Conservation (phyloP, 805 yeast species). For the Groenewaldozyma salmanticensis region DNA sequence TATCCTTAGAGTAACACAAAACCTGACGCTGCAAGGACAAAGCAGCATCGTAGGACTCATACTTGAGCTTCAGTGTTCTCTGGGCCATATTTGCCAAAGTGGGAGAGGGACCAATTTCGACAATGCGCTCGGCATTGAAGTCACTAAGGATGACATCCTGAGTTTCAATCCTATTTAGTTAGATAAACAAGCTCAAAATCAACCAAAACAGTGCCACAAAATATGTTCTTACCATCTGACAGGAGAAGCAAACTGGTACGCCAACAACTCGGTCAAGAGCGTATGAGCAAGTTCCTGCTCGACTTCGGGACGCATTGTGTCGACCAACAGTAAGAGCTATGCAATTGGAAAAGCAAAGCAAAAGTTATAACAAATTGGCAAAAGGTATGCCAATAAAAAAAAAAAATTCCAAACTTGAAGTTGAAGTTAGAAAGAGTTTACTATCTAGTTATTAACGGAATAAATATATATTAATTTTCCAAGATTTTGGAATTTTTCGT, state of each 20-base stretch:
- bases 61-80: conserved; percentile 89
- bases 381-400: no score
- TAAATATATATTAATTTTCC: no score
- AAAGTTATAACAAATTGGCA: no score
- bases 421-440: no score
- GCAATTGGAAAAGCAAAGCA: background rate
- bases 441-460: no score
- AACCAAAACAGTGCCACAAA: no score
- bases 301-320: conserved; percentile 75
- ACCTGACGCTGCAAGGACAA: conserved; percentile 87
- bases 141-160: conserved; percentile 95
- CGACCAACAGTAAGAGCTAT: background rate
- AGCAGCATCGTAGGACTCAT: conserved; percentile 97
- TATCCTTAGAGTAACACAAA: conserved; percentile 89
- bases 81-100: conserved; percentile 98
- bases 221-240: conserved; percentile 74
- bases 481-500: no score
- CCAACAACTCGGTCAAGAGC: conserved; percentile 87
- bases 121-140: conserved; percentile 92
- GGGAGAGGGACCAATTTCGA: conserved; percentile 98
- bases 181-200: background rate
- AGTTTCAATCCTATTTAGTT: conserved; percentile 63
- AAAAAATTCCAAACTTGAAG: no score
- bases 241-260: conserved; percentile 98
- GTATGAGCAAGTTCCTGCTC: conserved; percentile 97